A percentile compares a stretch with the other conserved stretches of the same genome.
Conservation (phyloP, 1,284 basidiomycete species). For the Apiotrichum sp. region DNA sequence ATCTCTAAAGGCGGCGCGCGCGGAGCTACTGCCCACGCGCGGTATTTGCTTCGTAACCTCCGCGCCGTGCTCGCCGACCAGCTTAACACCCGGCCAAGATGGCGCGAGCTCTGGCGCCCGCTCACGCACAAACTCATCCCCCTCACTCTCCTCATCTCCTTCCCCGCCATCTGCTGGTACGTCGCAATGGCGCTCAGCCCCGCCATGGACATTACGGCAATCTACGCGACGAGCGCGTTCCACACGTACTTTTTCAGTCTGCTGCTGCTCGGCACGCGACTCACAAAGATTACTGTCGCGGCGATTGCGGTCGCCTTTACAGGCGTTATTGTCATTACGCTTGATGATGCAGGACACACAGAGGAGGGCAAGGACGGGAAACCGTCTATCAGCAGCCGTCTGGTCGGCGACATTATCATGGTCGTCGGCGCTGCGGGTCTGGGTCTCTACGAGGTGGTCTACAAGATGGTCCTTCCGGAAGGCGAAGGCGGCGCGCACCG, state of each 20-base stretch:
- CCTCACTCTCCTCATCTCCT: slow-evolving; percentile 32
- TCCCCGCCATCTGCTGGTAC: slow-evolving; percentile 40
- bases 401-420: slow-evolving; percentile 45
- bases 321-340: slow-evolving; percentile 41
- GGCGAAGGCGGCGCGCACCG: slow-evolving; percentile 27
- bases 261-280: slow-evolving; percentile 33
- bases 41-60: slow-evolving; percentile 11
- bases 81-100: slow-evolving; percentile 17
- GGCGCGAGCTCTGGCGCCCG: slow-evolving; percentile 21
- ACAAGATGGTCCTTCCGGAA: slow-evolving; percentile 46
- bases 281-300: slow-evolving; percentile 34
- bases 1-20: slow-evolving; percentile 1
- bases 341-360: slow-evolving; percentile 23
- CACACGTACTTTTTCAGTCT: slow-evolving; percentile 43
- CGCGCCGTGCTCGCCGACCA: slow-evolving; percentile 17
- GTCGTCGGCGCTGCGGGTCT: slow-evolving; percentile 40
- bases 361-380: slow-evolving; percentile 2
- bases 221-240: slow-evolving; percentile 39
- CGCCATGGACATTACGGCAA: slow-evolving; percentile 39
- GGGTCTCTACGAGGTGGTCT: slow-evolving; percentile 47
- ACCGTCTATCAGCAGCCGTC: slow-evolving; percentile 17
- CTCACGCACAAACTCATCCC: slow-evolving; percentile 26
- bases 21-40: not conserved
- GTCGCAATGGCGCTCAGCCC: slow-evolving; percentile 35
- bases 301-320: slow-evolving; percentile 43